These are phyloP conservation scores for Fraxinus pennsylvanica DNA, from an alignment of 257 asterid species.

Conservation along the genomic window DNA sequence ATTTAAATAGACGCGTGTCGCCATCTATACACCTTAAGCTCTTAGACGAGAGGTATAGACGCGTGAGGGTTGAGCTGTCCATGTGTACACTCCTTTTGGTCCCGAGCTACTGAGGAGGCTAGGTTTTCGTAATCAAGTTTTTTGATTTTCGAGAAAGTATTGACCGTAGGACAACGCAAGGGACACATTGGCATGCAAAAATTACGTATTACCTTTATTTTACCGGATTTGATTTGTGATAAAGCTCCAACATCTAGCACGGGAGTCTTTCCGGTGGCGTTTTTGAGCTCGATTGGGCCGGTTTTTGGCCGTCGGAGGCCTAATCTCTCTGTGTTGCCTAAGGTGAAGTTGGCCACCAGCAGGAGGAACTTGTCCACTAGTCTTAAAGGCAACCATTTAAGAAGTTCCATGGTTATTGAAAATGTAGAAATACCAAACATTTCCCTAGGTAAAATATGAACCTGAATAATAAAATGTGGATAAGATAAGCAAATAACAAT, in stretches of 20 bases:
- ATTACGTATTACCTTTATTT: slow-evolving; percentile 55
- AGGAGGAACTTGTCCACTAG: slow-evolving; percentile 73
- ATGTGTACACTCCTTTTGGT: slow-evolving; percentile 17
- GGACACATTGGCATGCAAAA: not conserved
- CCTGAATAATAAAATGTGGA: slow-evolving; percentile 38
- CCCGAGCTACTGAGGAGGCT: not conserved
- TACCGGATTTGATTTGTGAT: slow-evolving; percentile 61
- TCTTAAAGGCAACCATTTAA: slow-evolving; percentile 74
- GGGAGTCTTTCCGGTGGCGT: slow-evolving; percentile 88
- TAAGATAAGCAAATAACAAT: not conserved
- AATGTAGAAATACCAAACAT: slow-evolving; percentile 84
- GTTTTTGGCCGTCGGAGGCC: slow-evolving; percentile 87
- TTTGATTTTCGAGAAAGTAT: not conserved
- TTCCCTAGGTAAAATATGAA: slow-evolving; percentile 84
- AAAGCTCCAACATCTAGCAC: slow-evolving; percentile 94
- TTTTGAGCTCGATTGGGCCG: slow-evolving; percentile 85
- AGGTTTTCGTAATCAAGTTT: not conserved
- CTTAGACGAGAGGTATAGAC: not conserved
- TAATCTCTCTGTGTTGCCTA: slow-evolving; percentile 61
- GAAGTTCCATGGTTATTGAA: slow-evolving; percentile 58
- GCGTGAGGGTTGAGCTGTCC: not conserved
- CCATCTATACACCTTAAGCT: slow-evolving; percentile 58
- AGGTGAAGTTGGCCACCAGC: slow-evolving; percentile 46
- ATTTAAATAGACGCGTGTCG: not conserved
- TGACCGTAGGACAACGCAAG: not conserved